Percentiles rank a stretch among this genome's conserved stretches.
Conservation (phyloP, 345 rosid genomes). For the Ceriops decandra region DNA sequence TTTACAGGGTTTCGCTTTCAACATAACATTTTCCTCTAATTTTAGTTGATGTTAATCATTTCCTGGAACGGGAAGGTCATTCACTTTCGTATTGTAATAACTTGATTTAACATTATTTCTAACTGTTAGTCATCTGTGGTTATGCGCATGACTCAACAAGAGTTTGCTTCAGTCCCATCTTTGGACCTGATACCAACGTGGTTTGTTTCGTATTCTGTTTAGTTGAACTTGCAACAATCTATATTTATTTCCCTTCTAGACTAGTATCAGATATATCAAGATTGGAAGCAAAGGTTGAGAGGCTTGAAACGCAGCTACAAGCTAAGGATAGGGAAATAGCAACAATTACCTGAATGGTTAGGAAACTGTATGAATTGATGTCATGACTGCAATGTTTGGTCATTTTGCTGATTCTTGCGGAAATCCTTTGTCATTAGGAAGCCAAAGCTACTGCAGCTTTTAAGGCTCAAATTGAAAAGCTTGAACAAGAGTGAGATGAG, state of each 20-base stretch:
- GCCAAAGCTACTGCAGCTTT: constrained; percentile 83
- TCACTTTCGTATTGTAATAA: no score
- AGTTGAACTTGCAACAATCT: neutral
- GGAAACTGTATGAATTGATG: constrained; percentile 18
- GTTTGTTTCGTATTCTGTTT: neutral
- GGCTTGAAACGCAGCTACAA: constrained; percentile 81
- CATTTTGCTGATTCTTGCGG: constrained; percentile 11
- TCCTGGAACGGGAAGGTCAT: no score
- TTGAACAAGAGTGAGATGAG: constrained; percentile 52
- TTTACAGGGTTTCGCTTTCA: no score
- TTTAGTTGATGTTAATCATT: no score
- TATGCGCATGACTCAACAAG: neutral
- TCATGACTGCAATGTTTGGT: constrained; percentile 10
- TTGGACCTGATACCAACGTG: neutral
- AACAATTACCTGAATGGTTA: constrained; percentile 79
- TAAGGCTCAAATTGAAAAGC: constrained; percentile 84
- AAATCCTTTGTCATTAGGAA: constrained; percentile 44
- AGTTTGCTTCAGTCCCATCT: neutral
- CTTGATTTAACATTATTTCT: no score
- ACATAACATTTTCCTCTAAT: no score
- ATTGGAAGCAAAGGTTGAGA: constrained; percentile 85
- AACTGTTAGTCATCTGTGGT: neutral
- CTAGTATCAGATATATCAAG: constrained; percentile 75
- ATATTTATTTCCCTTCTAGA: constrained; percentile 26
- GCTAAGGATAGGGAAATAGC: constrained; percentile 92